A percentile compares a stretch with the other conserved stretches of the same genome.
These are phyloP conservation scores for Chaetomium globosum DNA, from an alignment of 2,329 filamentous ascomycete genomes.

Conservation along the genomic window DNA sequence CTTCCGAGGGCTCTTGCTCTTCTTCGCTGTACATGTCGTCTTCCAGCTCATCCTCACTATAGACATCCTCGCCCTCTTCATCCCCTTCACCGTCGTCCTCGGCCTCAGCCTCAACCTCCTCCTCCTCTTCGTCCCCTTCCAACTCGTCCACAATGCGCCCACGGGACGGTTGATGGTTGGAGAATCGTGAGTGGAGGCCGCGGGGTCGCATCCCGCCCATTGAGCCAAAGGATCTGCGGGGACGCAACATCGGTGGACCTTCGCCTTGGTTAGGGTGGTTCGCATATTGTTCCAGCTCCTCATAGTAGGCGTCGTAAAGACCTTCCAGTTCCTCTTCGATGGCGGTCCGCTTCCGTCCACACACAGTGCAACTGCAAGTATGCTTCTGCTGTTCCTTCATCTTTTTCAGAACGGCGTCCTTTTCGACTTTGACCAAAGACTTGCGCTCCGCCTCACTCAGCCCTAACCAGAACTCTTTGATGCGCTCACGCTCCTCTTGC, in stretches of 20 bases:
- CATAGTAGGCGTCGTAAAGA: conserved; percentile 97
- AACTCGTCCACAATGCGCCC: conserved; percentile 73
- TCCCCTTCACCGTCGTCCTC: conserved; percentile 51
- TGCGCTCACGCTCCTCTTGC: conserved; percentile 90
- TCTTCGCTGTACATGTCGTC: conserved; percentile 65
- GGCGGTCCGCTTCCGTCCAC: conserved; percentile 90
- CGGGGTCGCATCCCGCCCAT: conserved; percentile 59
- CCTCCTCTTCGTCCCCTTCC: conserved; percentile 58
- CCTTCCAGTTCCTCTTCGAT: conserved; percentile 98
- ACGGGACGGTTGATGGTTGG: conserved; percentile 69
- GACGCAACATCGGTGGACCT: conserved; percentile 68
- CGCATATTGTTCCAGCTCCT: conserved; percentile 96
- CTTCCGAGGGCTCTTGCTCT: conserved; percentile 51
- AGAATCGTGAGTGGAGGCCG: conserved; percentile 60
- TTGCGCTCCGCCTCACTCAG: conserved; percentile 93
- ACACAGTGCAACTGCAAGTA: conserved; percentile 97
- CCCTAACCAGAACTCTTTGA: conserved; percentile 97
- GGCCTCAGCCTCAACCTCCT: conserved; percentile 58
- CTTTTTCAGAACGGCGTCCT: conserved; percentile 95
- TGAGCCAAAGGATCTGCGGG: conserved; percentile 64
- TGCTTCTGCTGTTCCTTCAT: conserved; percentile 99
- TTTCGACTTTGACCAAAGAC: conserved; percentile 95
- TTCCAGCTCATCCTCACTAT: conserved; percentile 63
- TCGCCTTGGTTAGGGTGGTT: conserved; percentile 74
- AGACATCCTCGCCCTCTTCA: conserved; percentile 55